Conservation (phyloP, 495 filamentous ascomycete species). For the Tuber microsphaerosporum region DNA sequence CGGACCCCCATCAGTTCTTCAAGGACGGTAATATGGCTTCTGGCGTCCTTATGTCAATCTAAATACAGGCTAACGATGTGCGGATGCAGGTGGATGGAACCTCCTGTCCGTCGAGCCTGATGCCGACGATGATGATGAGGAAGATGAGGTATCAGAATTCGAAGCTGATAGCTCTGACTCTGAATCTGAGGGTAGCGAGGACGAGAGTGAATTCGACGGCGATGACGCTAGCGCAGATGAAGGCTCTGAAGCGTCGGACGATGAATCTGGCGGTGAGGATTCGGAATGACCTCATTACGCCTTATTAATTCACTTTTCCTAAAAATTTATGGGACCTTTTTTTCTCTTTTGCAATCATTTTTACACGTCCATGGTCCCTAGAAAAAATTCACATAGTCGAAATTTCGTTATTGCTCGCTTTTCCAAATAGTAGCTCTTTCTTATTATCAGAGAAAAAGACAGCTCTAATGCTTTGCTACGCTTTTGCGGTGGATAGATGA, state of each 20-base stretch:
- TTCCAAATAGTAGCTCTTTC: neutral
- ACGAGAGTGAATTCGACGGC: constrained; percentile 85
- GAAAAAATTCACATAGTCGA: neutral
- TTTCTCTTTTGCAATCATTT: neutral
- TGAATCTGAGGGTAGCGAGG: constrained; percentile 68
- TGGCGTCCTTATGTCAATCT: neutral
- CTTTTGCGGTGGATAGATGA: constrained; percentile 34
- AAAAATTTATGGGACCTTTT: neutral
- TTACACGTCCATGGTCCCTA: neutral
- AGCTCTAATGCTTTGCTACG: constrained; percentile 11
- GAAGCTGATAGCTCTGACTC: constrained; percentile 82
- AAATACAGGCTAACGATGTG: constrained; percentile 12
- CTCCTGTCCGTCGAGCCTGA: constrained; percentile 86
- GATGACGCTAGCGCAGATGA: constrained; percentile 52
- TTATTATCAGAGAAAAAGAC: constrained; percentile 27
- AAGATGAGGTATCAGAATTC: constrained; percentile 84
- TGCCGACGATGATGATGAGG: constrained; percentile 68
- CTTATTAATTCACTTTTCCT: neutral
- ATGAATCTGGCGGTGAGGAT: constrained; percentile 42
- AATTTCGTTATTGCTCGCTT: neutral
- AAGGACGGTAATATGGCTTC: constrained; percentile 54
- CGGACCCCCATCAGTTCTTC: constrained; percentile 91
- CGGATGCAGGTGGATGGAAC: constrained; percentile 60
- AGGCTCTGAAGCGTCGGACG: constrained; percentile 45
- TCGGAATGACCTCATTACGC: constrained; percentile 22